phyloP scores from a whole-genome alignment of 2,329 filamentous ascomycete species.

The Cercospora sojina region DNA sequence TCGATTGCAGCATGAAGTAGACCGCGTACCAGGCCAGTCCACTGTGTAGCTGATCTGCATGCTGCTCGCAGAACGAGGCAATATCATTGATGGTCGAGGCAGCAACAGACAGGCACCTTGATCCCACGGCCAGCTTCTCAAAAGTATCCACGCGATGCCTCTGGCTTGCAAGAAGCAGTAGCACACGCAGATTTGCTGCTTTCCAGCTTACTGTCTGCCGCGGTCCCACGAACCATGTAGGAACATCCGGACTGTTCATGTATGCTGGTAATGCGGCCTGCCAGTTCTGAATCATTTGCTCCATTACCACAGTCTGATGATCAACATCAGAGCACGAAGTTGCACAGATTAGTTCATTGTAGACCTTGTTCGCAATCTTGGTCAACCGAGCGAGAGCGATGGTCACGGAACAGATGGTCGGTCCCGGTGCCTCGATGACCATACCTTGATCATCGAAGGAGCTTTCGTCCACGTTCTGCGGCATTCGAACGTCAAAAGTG shows the following conservation, averaged over 20 bases:
- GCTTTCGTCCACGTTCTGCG: slow-evolving; percentile 14
- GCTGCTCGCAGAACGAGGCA: slow-evolving; percentile 19
- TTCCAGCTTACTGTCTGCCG: slow-evolving; percentile 28
- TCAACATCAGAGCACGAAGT: slow-evolving; percentile 18
- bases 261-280: slow-evolving; percentile 24
- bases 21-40: slow-evolving; percentile 27
- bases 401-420: slow-evolving; percentile 23
- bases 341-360: slow-evolving; percentile 21
- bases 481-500: slow-evolving; percentile 18
- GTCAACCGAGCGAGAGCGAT: slow-evolving; percentile 26
- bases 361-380: slow-evolving; percentile 27
- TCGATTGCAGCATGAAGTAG: slow-evolving; percentile 27
- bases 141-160: slow-evolving; percentile 20
- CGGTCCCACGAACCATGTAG: slow-evolving; percentile 26
- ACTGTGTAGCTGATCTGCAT: slow-evolving; percentile 17
- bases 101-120: slow-evolving; percentile 21
- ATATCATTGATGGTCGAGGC: slow-evolving; percentile 19
- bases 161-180: slow-evolving; percentile 24
- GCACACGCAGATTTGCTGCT: slow-evolving; percentile 26
- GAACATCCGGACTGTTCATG: slow-evolving; percentile 21
- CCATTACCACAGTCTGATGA: slow-evolving; percentile 23
- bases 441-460: background rate
- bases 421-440: slow-evolving; percentile 15
- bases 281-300: slow-evolving; percentile 26
- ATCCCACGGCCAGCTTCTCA: slow-evolving; percentile 21